These are phyloP conservation scores for Phytophthora tentaculata DNA, from an alignment of 352 stramenopile genomes.

Conservation along the genomic window DNA sequence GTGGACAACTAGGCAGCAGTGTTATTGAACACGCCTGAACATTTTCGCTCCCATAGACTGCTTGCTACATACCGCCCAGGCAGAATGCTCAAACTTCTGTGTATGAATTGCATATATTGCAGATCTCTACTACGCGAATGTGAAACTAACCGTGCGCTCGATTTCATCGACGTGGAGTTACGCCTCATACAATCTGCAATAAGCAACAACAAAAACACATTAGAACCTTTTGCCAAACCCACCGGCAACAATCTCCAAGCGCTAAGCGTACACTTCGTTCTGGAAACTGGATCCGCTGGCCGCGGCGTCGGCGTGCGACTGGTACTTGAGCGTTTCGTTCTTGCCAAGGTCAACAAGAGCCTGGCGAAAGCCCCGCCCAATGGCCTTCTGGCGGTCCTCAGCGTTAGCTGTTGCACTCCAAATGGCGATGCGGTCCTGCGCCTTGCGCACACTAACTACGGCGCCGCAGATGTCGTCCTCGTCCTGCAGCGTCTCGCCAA, in stretches of 20 bases:
- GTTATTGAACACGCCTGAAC: conserved; percentile 11
- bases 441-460: conserved; percentile 95
- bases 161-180: conserved; percentile 72
- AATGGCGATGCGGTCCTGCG: conserved; percentile 95
- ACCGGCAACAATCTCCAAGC: conserved; percentile 1
- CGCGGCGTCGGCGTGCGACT: conserved; percentile 87
- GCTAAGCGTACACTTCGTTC: conserved; percentile 87
- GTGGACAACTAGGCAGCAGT: conserved; percentile 52
- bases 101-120: conserved; percentile 46
- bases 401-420: conserved; percentile 90
- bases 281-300: conserved; percentile 91
- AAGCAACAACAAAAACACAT: conserved; percentile 9
- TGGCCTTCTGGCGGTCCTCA: conserved; percentile 78
- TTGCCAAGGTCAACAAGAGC: conserved; percentile 86
- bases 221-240: conserved; percentile 6
- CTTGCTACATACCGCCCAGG: no score
- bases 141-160: conserved; percentile 55
- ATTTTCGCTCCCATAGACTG: neutral
- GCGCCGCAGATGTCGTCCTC: conserved; percentile 95
- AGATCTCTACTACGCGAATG: conserved; percentile 54
- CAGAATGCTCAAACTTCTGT: conserved; percentile 39
- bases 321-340: conserved; percentile 90
- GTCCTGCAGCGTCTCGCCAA: conserved; percentile 96
- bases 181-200: conserved; percentile 84
- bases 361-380: conserved; percentile 82